Percentiles rank a stretch among this genome's conserved stretches.
Conservation (phyloP, 148 eudicot species). For the Suaeda aralocaspica region DNA sequence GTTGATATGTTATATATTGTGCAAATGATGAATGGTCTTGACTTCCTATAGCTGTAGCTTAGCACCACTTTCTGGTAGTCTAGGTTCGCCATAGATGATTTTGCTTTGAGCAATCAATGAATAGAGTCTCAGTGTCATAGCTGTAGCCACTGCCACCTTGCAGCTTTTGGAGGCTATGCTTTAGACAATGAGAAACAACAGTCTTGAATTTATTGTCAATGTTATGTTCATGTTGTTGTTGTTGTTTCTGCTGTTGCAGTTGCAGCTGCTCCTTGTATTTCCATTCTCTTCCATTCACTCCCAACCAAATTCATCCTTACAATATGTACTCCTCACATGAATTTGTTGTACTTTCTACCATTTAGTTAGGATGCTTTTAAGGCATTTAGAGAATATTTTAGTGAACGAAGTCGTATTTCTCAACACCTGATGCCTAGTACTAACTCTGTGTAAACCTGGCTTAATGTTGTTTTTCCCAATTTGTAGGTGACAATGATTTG, state of each 20-base stretch:
- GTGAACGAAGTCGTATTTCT: not conserved
- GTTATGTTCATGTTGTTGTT: too few relatives aligned
- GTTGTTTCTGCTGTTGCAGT: too few relatives aligned
- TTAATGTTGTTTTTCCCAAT: too few relatives aligned
- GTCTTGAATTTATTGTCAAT: too few relatives aligned
- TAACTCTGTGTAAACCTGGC: too few relatives aligned
- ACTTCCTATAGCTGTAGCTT: too few relatives aligned
- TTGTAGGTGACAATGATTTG: too few relatives aligned
- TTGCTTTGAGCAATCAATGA: constrained; percentile 5
- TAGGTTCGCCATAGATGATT: constrained; percentile 7
- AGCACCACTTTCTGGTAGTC: not conserved
- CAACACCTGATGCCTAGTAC: constrained; percentile 29
- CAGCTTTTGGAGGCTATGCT: constrained; percentile 21
- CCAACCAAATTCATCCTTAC: too few relatives aligned
- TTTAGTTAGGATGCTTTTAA: too few relatives aligned
- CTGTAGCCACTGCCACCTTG: constrained; percentile 6
- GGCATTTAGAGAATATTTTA: not conserved
- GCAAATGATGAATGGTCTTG: constrained; percentile 23
- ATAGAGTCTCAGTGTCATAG: too few relatives aligned
- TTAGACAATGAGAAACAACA: not conserved
- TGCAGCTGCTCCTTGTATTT: too few relatives aligned
- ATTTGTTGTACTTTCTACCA: not conserved
- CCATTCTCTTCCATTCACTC: too few relatives aligned
- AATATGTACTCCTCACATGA: constrained; percentile 1
- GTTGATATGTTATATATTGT: not conserved